Percentiles rank a stretch among this genome's conserved stretches.
Conservation (phyloP, 176 grass and related monocot species). For the Oryza meridionalis region DNA sequence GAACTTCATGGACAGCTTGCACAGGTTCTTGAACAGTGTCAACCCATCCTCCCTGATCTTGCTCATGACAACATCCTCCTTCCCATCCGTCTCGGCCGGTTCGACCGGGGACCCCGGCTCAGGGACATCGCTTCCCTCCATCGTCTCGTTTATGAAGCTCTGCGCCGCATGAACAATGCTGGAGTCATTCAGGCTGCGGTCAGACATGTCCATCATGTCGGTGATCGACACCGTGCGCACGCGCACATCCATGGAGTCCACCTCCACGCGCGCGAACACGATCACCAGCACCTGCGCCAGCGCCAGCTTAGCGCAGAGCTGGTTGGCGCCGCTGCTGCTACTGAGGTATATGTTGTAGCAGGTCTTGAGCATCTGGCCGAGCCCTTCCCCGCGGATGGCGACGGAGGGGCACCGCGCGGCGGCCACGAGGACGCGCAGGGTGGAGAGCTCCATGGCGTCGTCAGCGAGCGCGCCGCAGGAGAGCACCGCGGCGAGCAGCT, state of each 20-base stretch:
- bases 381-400: constrained; percentile 72
- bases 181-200: constrained; percentile 86
- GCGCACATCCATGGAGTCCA: constrained; percentile 54
- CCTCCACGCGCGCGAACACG: constrained; percentile 74
- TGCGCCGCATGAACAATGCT: constrained; percentile 78
- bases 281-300: constrained; percentile 85
- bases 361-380: constrained; percentile 74
- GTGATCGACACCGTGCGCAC: constrained; percentile 66
- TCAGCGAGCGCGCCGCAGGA: constrained; percentile 56
- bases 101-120: constrained; percentile 38
- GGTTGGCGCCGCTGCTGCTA: constrained; percentile 76
- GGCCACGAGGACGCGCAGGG: constrained; percentile 72
- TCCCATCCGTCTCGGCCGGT: constrained; percentile 41
- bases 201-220: constrained; percentile 92
- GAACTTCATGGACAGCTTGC: constrained; percentile 96
- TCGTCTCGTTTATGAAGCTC: constrained; percentile 87
- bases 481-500: constrained; percentile 60
- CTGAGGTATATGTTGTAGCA: constrained; percentile 95
- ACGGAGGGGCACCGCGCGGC: constrained; percentile 67
- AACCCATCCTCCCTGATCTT: constrained; percentile 67
- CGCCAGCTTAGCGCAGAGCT: constrained; percentile 86
- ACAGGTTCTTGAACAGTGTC: constrained; percentile 83
- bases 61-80: constrained; percentile 46
- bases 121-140: constrained; percentile 58
- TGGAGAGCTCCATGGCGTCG: constrained; percentile 71